These are phyloP conservation scores for Coriolopsis trogii DNA, from an alignment of 1,284 basidiomycete genomes.

Conservation along the genomic window DNA sequence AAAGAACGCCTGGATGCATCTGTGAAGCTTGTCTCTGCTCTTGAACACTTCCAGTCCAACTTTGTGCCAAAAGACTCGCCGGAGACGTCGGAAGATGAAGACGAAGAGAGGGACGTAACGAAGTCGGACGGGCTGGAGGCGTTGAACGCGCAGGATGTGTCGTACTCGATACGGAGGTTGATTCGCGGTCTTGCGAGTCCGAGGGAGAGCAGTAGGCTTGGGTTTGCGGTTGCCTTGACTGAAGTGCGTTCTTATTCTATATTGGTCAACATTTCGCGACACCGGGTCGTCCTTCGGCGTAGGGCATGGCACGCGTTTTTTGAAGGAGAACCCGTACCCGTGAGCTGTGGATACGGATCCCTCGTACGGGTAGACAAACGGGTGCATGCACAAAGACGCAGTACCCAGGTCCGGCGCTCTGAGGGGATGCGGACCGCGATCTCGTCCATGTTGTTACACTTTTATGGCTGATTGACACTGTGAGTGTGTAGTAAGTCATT, in stretches of 20 bases:
- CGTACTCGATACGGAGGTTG: slow-evolving; percentile 85
- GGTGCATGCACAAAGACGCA: too few species aligned
- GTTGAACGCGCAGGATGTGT: slow-evolving; percentile 85
- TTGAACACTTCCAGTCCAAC: slow-evolving; percentile 81
- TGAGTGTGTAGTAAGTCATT: too few species aligned
- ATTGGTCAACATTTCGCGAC: not conserved
- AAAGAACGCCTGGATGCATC: slow-evolving; percentile 86
- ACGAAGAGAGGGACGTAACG: slow-evolving; percentile 37
- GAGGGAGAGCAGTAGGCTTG: slow-evolving; percentile 89
- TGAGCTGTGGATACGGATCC: too few species aligned
- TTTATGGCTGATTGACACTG: too few species aligned
- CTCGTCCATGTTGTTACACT: too few species aligned
- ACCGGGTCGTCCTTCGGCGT: not conserved
- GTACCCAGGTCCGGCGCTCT: too few species aligned
- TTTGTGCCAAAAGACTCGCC: slow-evolving; percentile 49
- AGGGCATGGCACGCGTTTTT: too few species aligned
- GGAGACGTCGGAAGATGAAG: slow-evolving; percentile 41
- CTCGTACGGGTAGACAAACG: too few species aligned
- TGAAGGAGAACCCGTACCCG: too few species aligned
- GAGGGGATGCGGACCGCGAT: too few species aligned
- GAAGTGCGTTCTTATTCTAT: slow-evolving; percentile 64
- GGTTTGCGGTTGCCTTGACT: slow-evolving; percentile 94
- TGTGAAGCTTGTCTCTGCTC: slow-evolving; percentile 77
- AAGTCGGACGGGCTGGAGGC: slow-evolving; percentile 52
- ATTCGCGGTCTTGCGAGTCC: slow-evolving; percentile 89